A percentile compares a stretch with the other conserved stretches of the same genome.
Conservation (phyloP, 345 rosid species). For the Lenwebbia sp. region DNA sequence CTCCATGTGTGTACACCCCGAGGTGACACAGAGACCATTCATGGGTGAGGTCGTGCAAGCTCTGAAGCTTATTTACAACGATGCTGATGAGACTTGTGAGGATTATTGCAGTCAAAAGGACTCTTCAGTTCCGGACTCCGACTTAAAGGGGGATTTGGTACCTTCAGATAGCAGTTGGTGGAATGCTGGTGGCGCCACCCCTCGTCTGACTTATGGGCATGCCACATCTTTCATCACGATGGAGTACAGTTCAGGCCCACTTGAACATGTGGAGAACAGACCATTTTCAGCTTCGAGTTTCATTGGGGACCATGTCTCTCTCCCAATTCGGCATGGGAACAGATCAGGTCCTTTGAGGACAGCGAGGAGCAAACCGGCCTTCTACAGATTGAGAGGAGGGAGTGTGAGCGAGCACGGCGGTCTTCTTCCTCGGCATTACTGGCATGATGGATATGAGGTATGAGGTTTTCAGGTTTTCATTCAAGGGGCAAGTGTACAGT, state of each 20-base stretch:
- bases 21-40: constrained; percentile 89
- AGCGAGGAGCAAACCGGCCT: constrained; percentile 49
- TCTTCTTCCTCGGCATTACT: constrained; percentile 24
- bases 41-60: constrained; percentile 99
- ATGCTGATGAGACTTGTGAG: constrained; percentile 66
- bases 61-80: constrained; percentile 85
- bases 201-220: constrained; percentile 62
- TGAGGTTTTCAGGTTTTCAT: constrained; percentile 13
- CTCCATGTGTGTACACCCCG: constrained; percentile 94
- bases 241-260: constrained; percentile 91
- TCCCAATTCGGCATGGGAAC: constrained; percentile 59
- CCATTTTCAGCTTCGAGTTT: constrained; percentile 57
- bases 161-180: constrained; percentile 91
- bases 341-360: constrained; percentile 91
- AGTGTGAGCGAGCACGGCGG: constrained; percentile 96
- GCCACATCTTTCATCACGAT: constrained; percentile 82
- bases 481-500: constrained; percentile 17
- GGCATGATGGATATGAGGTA: constrained; percentile 19
- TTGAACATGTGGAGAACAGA: constrained; percentile 60
- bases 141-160: constrained; percentile 64
- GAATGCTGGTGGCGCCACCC: constrained; percentile 64
- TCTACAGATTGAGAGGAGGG: constrained; percentile 76
- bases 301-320: constrained; percentile 29
- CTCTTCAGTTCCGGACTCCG: constrained; percentile 73
- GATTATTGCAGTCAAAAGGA: constrained; percentile 82